Conservation (phyloP, 2,329 filamentous ascomycete genomes). For the Aspergillus tamarii region DNA sequence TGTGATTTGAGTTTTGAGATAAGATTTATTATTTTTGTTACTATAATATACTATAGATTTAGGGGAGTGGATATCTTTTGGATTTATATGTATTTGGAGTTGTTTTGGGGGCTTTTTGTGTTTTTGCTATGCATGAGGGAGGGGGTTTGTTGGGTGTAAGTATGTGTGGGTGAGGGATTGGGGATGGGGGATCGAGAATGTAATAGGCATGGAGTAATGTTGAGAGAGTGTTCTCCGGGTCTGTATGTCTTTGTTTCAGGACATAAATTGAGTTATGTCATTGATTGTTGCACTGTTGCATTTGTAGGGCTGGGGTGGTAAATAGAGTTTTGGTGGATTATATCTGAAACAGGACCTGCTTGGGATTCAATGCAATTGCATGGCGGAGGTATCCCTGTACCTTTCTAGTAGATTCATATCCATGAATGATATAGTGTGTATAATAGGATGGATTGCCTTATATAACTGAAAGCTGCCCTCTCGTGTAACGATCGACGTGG, state of each 20-base stretch:
- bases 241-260: not conserved
- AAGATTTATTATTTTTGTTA: too few relatives aligned
- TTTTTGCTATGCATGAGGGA: too few relatives aligned
- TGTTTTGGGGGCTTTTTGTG: too few relatives aligned
- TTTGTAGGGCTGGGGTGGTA: not conserved
- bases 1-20: too few relatives aligned
- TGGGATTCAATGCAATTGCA: not conserved
- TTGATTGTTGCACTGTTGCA: not conserved
- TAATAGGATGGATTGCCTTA: not conserved
- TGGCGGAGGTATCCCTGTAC: not conserved
- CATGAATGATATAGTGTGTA: not conserved
- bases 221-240: too few relatives aligned
- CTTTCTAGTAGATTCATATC: not conserved
- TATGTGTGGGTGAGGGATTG: too few relatives aligned
- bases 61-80: too few relatives aligned
- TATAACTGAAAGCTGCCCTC: not conserved
- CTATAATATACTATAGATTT: too few relatives aligned
- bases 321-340: not conserved
- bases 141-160: too few relatives aligned
- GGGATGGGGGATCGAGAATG: too few relatives aligned
- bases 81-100: too few relatives aligned
- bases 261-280: not conserved
- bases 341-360: not conserved
- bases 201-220: too few relatives aligned
- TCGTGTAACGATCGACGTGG: not conserved